Evolutionary conservation across 2,329 filamentous ascomycete genomes (phyloP).

Genomic region (Fusarium sp.): DNA sequence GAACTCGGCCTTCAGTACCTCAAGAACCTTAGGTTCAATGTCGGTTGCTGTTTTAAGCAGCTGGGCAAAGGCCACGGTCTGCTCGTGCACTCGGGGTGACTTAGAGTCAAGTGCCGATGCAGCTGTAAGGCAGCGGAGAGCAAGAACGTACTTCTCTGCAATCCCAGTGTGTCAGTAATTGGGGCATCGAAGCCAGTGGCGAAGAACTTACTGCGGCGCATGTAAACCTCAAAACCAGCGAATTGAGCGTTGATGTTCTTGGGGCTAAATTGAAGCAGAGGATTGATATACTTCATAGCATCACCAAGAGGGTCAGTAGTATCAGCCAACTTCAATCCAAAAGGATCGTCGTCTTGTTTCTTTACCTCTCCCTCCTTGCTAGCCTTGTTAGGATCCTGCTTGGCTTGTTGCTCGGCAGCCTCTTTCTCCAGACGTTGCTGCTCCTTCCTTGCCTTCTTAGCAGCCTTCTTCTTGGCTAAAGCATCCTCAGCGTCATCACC

Average conservation of each 20-base stretch:
- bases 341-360: slow-evolving; percentile 91
- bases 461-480: slow-evolving; percentile 83
- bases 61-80: slow-evolving; percentile 76
- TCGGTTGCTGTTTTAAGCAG: slow-evolving; percentile 67
- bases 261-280: slow-evolving; percentile 84
- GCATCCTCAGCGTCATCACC: slow-evolving; percentile 66
- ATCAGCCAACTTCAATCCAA: slow-evolving; percentile 81
- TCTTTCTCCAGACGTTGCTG: slow-evolving; percentile 73
- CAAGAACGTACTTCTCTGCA: slow-evolving; percentile 86
- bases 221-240: slow-evolving; percentile 89
- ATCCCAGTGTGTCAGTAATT: not conserved
- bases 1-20: slow-evolving; percentile 78
- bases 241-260: slow-evolving; percentile 85
- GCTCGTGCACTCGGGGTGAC: slow-evolving; percentile 80
- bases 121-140: slow-evolving; percentile 85
- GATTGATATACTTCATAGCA: slow-evolving; percentile 86
- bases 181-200: too few relatives aligned
- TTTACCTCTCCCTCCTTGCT: slow-evolving; percentile 73
- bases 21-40: slow-evolving; percentile 72
- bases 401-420: slow-evolving; percentile 80
- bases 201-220: slow-evolving; percentile 77
- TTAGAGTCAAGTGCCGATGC: slow-evolving; percentile 75
- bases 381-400: slow-evolving; percentile 86
- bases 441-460: slow-evolving; percentile 91
- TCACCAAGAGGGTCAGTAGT: slow-evolving; percentile 87